Conservation (phyloP, 306 rosid species). For the Sicyos baderoa region DNA sequence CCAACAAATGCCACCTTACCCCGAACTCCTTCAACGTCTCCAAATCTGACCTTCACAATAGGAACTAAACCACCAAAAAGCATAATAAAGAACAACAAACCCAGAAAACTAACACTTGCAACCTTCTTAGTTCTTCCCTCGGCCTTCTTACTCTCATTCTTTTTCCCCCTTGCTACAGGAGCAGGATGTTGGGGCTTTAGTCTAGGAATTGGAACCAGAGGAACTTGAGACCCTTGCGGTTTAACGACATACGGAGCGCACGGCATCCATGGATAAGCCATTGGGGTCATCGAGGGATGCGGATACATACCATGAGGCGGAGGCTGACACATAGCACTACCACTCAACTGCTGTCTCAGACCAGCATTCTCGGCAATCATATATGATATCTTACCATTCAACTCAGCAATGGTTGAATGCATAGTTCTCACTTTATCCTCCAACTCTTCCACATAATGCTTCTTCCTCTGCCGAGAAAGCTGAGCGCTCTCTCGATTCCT, state of each 20-base stretch:
- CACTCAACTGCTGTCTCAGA: constrained; percentile 71
- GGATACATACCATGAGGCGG: constrained; percentile 68
- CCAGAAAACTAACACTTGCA: constrained; percentile 86
- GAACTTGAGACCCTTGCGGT: constrained; percentile 79
- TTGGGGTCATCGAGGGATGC: constrained; percentile 58
- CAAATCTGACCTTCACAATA: constrained; percentile 46
- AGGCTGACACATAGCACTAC: constrained; percentile 40
- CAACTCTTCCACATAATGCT: constrained; percentile 92
- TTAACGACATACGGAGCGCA: constrained; percentile 66
- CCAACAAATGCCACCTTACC: constrained; percentile 38
- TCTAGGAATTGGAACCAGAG: constrained; percentile 85
- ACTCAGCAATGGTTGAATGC: constrained; percentile 73
- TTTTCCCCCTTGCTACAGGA: constrained; percentile 42
- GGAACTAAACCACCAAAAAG: constrained; percentile 84
- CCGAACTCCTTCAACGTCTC: constrained; percentile 39
- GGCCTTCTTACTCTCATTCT: constrained; percentile 43
- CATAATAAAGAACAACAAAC: constrained; percentile 63
- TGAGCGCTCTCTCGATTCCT: constrained; percentile 97
- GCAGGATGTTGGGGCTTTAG: constrained; percentile 58
- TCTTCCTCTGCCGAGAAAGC: constrained; percentile 94
- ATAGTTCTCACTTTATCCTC: constrained; percentile 79
- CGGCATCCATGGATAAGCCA: constrained; percentile 79
- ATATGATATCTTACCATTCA: constrained; percentile 57
- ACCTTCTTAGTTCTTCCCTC: constrained; percentile 84
- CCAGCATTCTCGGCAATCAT: constrained; percentile 81